phyloP scores from a whole-genome alignment of 345 rosid genomes.

The Mercurialis annua region DNA sequence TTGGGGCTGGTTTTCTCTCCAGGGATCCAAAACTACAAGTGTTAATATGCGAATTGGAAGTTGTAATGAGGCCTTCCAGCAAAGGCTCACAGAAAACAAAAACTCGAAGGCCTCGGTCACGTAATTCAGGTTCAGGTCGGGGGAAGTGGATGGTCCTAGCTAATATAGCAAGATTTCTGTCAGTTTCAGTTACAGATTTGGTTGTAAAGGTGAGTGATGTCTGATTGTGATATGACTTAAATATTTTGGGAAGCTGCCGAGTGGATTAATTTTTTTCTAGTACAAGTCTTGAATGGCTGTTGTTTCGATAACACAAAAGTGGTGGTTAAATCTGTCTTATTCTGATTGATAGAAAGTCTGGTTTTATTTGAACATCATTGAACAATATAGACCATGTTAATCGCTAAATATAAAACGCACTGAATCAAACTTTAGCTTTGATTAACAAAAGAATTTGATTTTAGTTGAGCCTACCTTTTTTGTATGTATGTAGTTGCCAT shows the following conservation, averaged over 20 bases:
- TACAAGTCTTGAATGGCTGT: background rate
- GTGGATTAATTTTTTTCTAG: background rate
- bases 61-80: slow-evolving; percentile 71
- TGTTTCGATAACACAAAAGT: background rate
- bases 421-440: background rate
- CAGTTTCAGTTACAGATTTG: slow-evolving; percentile 82
- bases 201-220: slow-evolving; percentile 62
- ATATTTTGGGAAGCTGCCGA: background rate
- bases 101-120: slow-evolving; percentile 43
- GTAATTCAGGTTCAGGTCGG: slow-evolving; percentile 55
- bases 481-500: background rate
- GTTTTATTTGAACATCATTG: background rate
- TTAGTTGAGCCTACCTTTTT: background rate
- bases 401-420: background rate
- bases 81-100: slow-evolving; percentile 50
- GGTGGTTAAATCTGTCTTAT: background rate
- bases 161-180: slow-evolving; percentile 79
- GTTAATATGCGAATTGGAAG: slow-evolving; percentile 75
- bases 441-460: no score
- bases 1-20: slow-evolving; percentile 85
- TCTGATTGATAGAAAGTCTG: background rate
- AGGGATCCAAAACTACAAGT: slow-evolving; percentile 90
- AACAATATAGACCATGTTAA: background rate
- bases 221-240: background rate
- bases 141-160: slow-evolving; percentile 96